Conservation (phyloP, 1,139 yeast species). For the Suhomyces wounanorum region DNA sequence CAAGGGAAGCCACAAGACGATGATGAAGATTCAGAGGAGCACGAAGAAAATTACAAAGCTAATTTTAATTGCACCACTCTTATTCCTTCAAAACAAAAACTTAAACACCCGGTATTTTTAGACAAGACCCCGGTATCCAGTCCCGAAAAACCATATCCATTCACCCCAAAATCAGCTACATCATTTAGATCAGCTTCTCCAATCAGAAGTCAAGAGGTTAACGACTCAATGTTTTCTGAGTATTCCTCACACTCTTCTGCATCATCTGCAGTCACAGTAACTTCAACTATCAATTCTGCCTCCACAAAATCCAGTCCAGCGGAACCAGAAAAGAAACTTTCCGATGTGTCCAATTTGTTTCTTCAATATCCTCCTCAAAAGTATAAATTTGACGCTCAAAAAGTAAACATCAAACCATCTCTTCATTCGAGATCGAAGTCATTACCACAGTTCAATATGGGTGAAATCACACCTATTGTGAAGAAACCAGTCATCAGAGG, state of each 20-base stretch:
- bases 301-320: neutral
- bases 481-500: conserved; percentile 54
- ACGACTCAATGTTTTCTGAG: conserved; percentile 11
- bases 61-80: conserved; percentile 20
- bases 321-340: conserved; percentile 12
- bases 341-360: conserved; percentile 29
- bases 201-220: conserved; percentile 4
- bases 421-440: conserved; percentile 16
- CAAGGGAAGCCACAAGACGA: conserved; percentile 23
- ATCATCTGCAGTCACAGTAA: conserved; percentile 4
- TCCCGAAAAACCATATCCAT: conserved; percentile 8
- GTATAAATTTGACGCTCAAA: conserved; percentile 27
- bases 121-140: conserved; percentile 12
- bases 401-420: neutral
- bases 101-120: neutral
- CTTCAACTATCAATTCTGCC: neutral
- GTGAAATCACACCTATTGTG: conserved; percentile 11
- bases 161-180: conserved; percentile 11
- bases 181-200: conserved; percentile 10
- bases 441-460: conserved; percentile 13
- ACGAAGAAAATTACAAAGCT: conserved; percentile 18
- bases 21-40: conserved; percentile 20
- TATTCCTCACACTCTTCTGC: conserved; percentile 11
- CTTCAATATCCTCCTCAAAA: conserved; percentile 45
- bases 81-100: conserved; percentile 8